Evolutionary conservation across 2,329 filamentous ascomycete genomes (phyloP).

Genomic region (Coleophoma eucalyptorum): DNA sequence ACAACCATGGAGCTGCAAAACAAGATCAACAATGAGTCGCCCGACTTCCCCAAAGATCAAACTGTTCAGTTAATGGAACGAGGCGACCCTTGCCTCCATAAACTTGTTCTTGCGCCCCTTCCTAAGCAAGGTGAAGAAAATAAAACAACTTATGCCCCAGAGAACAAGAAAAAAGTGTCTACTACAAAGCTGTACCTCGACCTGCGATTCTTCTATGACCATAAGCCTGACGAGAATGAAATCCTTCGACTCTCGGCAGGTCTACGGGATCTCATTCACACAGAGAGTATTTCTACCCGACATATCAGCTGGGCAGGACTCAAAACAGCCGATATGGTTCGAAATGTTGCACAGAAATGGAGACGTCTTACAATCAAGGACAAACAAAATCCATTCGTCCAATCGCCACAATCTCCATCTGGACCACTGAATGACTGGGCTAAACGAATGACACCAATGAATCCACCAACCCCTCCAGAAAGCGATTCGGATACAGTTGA

Average conservation of each 20-base stretch:
- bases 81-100: slow-evolving; percentile 1
- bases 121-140: background rate
- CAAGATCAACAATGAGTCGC: slow-evolving; percentile 1
- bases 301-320: background rate
- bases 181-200: background rate
- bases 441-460: background rate
- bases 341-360: background rate
- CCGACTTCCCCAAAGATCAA: slow-evolving; percentile 2
- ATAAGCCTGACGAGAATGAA: background rate
- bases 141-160: background rate
- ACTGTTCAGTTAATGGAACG: background rate
- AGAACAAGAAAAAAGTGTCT: background rate
- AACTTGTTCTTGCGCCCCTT: slow-evolving; percentile 6
- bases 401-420: background rate
- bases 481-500: background rate
- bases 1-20: slow-evolving; percentile 3
- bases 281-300: background rate
- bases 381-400: background rate
- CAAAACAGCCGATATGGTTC: background rate
- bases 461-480: background rate
- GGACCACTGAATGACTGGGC: background rate
- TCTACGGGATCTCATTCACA: background rate
- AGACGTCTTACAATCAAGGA: background rate
- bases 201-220: background rate
- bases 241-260: background rate